Evolutionary conservation across 164 flowering plant genomes (phyloP).

Genomic region (Magnolia changhungtana): DNA sequence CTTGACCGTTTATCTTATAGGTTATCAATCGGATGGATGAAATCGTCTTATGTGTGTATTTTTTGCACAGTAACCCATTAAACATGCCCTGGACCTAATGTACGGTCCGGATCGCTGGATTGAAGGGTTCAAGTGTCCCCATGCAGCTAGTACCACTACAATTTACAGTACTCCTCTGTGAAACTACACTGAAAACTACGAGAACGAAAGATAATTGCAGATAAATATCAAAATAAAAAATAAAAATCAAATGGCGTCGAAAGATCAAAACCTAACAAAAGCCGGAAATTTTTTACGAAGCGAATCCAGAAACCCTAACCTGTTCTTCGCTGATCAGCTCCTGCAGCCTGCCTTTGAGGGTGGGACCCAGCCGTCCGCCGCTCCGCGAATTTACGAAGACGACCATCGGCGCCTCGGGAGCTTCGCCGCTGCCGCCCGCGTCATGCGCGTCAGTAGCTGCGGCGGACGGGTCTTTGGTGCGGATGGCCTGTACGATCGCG

Average conservation of each 20-base stretch:
- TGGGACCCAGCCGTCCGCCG: slow-evolving; percentile 85
- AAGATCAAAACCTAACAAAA: not conserved
- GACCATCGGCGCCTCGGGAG: slow-evolving; percentile 61
- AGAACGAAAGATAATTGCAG: too few relatives aligned
- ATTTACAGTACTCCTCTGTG: not conserved
- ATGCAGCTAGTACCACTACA: not conserved
- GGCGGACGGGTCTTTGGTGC: slow-evolving; percentile 19
- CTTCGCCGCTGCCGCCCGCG: slow-evolving; percentile 3
- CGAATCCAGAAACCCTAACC: slow-evolving; percentile 31
- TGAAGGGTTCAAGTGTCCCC: not conserved
- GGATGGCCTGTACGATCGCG: slow-evolving; percentile 58
- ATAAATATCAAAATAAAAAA: too few relatives aligned
- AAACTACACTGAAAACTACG: not conserved
- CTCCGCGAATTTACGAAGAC: slow-evolving; percentile 84
- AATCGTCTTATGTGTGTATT: not conserved
- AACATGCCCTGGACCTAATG: not conserved
- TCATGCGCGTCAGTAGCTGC: slow-evolving; percentile 9
- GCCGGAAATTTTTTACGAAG: not conserved
- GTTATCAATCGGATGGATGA: not conserved
- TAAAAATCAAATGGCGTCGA: not conserved
- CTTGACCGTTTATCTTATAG: not conserved
- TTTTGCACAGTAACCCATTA: not conserved
- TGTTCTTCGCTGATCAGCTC: slow-evolving; percentile 84
- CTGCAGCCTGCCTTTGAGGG: slow-evolving; percentile 63
- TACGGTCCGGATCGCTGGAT: not conserved